Evolutionary conservation across 441 rosid genomes (phyloP).

Genomic region (Arabidopsis lyrata): DNA sequence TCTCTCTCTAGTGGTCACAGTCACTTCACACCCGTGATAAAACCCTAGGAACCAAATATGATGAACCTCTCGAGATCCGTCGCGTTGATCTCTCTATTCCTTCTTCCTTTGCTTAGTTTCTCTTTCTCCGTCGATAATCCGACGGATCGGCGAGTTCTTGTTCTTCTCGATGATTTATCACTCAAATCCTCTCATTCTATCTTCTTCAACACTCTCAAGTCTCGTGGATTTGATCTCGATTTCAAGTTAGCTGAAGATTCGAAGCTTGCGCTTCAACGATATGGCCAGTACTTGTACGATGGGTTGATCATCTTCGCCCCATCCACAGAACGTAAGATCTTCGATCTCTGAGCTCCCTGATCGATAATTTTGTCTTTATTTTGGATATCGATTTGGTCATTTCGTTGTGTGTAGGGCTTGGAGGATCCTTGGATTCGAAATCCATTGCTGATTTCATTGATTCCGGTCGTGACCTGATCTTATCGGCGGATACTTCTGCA

Average conservation of each 20-base stretch:
- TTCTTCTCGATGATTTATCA: conserved; percentile 79
- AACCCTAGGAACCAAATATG: conserved; percentile 46
- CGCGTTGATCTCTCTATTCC: conserved; percentile 46
- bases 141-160: conserved; percentile 67
- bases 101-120: conserved; percentile 58
- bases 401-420: conserved; percentile 53
- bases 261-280: conserved; percentile 71
- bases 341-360: not conserved
- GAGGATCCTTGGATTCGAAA: conserved; percentile 70
- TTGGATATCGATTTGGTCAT: not conserved
- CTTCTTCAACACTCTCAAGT: conserved; percentile 73
- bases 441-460: conserved; percentile 84
- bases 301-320: conserved; percentile 78
- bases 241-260: conserved; percentile 86
- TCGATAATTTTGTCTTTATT: not conserved
- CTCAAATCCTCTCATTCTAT: conserved; percentile 81
- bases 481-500: conserved; percentile 77
- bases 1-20: conserved; percentile 38
- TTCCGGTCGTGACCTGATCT: conserved; percentile 83
- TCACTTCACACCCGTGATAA: conserved; percentile 38
- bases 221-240: conserved; percentile 78
- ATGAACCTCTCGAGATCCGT: conserved; percentile 52
- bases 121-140: conserved; percentile 74
- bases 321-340: conserved; percentile 69
- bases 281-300: conserved; percentile 84